These are phyloP conservation scores for Penicillium sp. DNA, from an alignment of 2,329 filamentous ascomycete genomes.

Conservation along the genomic window DNA sequence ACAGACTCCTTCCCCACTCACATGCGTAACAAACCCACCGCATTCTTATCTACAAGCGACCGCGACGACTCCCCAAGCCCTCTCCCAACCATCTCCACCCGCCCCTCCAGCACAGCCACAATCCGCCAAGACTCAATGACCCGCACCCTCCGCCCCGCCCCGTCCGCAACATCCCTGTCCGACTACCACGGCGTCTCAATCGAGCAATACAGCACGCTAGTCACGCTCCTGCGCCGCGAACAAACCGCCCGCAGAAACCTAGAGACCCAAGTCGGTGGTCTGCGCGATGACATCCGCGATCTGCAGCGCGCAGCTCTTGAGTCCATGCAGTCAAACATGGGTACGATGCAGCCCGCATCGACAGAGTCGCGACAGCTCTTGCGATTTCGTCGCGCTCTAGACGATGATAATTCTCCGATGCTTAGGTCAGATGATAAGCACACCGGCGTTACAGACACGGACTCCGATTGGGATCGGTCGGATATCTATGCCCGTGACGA, in stretches of 20 bases:
- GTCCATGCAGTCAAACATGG: slow-evolving; percentile 26
- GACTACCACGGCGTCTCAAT: slow-evolving; percentile 41
- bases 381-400: slow-evolving; percentile 27
- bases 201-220: slow-evolving; percentile 48
- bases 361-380: slow-evolving; percentile 33
- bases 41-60: slow-evolving; percentile 12
- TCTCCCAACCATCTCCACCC: slow-evolving; percentile 16
- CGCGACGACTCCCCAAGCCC: slow-evolving; percentile 18
- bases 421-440: slow-evolving; percentile 15
- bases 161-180: slow-evolving; percentile 32
- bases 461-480: slow-evolving; percentile 27
- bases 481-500: slow-evolving; percentile 21
- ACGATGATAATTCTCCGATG: slow-evolving; percentile 17
- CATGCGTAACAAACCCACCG: slow-evolving; percentile 19
- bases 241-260: slow-evolving; percentile 46
- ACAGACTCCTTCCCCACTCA: slow-evolving; percentile 10
- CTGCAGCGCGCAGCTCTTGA: slow-evolving; percentile 33
- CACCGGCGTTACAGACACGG: slow-evolving; percentile 17
- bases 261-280: slow-evolving; percentile 43
- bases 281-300: slow-evolving; percentile 43
- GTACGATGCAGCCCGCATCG: slow-evolving; percentile 35
- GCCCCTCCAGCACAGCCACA: slow-evolving; percentile 32
- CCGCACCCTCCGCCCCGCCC: slow-evolving; percentile 27
- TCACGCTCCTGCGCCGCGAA: slow-evolving; percentile 47
- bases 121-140: slow-evolving; percentile 34